Percentiles rank a stretch among this genome's conserved stretches.
These are phyloP conservation scores for Ulota crispa DNA, from an alignment of 225 moss, liverwort and hornwort species.

Conservation along the genomic window DNA sequence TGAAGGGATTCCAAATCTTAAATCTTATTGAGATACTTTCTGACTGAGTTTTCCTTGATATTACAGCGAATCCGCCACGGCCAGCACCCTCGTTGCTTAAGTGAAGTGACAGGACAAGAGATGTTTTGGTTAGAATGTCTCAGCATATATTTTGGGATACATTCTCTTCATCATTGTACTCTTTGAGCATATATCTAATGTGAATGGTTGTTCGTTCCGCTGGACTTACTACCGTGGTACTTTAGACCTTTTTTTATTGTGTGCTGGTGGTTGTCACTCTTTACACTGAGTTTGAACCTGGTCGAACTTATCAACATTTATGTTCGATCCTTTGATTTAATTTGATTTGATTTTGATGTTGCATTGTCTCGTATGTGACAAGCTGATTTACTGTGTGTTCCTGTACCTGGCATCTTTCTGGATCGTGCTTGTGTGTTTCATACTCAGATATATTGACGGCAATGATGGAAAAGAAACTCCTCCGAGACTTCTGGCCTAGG, in stretches of 20 bases:
- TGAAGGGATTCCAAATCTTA: accelerated
- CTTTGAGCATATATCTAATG: not conserved
- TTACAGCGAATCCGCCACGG: constrained; percentile 68
- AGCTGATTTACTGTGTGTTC: too few species aligned
- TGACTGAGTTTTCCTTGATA: not conserved
- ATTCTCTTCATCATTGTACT: not conserved
- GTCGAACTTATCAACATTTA: too few species aligned
- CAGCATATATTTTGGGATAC: not conserved
- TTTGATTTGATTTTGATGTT: too few species aligned
- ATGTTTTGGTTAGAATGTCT: not conserved
- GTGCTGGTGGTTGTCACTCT: not conserved
- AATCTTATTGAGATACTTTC: not conserved
- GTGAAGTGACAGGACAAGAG: not conserved
- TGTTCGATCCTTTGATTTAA: too few species aligned
- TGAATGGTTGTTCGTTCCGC: not conserved
- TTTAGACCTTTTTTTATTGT: not conserved
- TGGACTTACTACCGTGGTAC: not conserved
- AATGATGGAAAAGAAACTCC: too few species aligned
- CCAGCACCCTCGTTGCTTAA: constrained; percentile 69
- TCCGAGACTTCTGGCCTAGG: too few species aligned
- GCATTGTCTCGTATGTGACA: too few species aligned
- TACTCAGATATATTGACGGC: too few species aligned
- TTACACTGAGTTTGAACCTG: too few species aligned
- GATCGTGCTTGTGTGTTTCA: too few species aligned
- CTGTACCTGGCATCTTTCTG: too few species aligned